A percentile compares a stretch with the other conserved stretches of the same genome.
Evolutionary conservation across 441 rosid species (phyloP).

Genomic region (Euphorbia celastroides): DNA sequence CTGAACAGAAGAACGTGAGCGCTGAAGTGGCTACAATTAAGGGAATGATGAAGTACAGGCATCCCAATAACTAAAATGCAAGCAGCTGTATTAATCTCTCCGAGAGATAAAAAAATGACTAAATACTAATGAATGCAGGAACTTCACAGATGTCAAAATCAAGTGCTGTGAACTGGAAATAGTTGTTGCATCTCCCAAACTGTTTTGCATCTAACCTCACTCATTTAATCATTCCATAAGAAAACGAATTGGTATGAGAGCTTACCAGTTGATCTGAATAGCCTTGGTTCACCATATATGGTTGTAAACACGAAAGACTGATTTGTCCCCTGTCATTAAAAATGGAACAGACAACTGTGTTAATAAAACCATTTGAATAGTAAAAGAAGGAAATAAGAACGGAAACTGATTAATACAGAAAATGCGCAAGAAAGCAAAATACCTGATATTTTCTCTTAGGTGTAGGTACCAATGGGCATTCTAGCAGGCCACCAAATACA

Average conservation of each 20-base stretch:
- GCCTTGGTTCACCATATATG: conserved; percentile 78
- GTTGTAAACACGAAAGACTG: conserved; percentile 91
- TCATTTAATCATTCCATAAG: neutral
- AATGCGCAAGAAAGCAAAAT: neutral
- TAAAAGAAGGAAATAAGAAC: neutral
- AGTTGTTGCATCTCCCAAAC: neutral
- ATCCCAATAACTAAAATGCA: neutral
- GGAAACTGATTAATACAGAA: conserved; percentile 9
- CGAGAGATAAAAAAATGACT: too few species aligned
- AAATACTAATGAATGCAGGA: too few species aligned
- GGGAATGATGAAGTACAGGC: neutral
- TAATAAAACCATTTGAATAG: conserved; percentile 4
- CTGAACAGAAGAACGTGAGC: neutral
- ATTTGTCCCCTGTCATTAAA: conserved; percentile 57
- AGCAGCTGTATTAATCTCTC: too few species aligned
- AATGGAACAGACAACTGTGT: conserved; percentile 10
- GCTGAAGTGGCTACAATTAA: neutral
- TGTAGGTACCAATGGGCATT: conserved; percentile 77
- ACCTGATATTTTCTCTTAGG: conserved; percentile 96
- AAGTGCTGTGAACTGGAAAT: neutral
- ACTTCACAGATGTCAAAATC: too few species aligned
- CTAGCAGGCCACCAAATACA: conserved; percentile 77
- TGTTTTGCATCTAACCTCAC: neutral
- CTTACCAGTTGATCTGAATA: conserved; percentile 94
- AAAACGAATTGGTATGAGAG: neutral